These are phyloP conservation scores for Penicillium salamii DNA, from an alignment of 495 filamentous ascomycete genomes.

Conservation along the genomic window DNA sequence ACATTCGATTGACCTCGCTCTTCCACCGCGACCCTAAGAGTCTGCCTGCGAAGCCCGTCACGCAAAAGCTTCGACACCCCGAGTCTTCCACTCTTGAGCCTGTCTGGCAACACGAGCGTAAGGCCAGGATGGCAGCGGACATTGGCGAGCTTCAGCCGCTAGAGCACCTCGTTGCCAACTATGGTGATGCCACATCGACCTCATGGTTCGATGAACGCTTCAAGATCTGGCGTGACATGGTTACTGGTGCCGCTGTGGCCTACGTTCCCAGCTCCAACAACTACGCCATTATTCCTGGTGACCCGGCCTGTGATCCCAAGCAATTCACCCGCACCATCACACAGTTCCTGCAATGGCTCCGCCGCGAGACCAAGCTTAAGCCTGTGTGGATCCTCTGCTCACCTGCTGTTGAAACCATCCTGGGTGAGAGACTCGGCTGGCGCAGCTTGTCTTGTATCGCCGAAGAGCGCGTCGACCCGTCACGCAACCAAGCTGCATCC, in stretches of 20 bases:
- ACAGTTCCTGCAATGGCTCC: constrained; percentile 67
- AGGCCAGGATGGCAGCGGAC: constrained; percentile 33
- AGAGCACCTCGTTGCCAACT: constrained; percentile 82
- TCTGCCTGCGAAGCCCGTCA: constrained; percentile 56
- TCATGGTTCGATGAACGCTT: constrained; percentile 83
- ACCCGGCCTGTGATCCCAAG: constrained; percentile 70
- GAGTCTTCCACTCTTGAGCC: constrained; percentile 73
- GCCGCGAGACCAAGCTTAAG: constrained; percentile 68
- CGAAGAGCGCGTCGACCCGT: constrained; percentile 73
- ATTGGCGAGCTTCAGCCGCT: constrained; percentile 62
- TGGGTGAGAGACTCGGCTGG: constrained; percentile 76
- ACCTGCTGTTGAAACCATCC: constrained; percentile 63
- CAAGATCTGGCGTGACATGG: constrained; percentile 73
- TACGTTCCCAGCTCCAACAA: constrained; percentile 70
- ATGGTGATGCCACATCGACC: constrained; percentile 84
- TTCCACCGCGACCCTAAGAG: constrained; percentile 84
- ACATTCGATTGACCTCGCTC: constrained; percentile 82
- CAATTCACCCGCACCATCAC: constrained; percentile 70
- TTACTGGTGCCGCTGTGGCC: constrained; percentile 74
- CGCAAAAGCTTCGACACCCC: constrained; percentile 64
- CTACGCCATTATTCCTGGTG: constrained; percentile 75
- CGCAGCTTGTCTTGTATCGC: constrained; percentile 78
- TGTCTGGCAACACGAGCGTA: constrained; percentile 50
- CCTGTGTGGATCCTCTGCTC: constrained; percentile 81
- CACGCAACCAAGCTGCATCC: constrained; percentile 48